Base-by-base conservation (phyloP, 805 yeast genomes). In the Starmerella floricola region DNA sequence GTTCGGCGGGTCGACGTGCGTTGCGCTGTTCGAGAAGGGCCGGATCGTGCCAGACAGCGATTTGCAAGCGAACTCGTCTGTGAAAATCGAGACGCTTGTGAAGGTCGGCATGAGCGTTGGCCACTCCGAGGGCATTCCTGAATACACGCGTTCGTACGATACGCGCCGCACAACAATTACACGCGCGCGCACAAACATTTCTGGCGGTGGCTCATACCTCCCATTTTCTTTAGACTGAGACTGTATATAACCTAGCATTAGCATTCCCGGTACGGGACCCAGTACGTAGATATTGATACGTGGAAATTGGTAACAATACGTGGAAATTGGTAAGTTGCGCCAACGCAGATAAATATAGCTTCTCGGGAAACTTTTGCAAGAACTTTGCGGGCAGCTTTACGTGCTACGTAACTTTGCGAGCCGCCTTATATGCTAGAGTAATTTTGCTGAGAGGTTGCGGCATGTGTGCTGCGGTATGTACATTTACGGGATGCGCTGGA, bases 71-170 rank as follows among this genome's bases (percentile, higher is more conserved):
- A 91, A 87, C 57, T 81, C 95, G 0, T 29, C 31, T 4, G 29
- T 40, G 16, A 69, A 78, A 17, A 68, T 84, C 13, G 98, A 88
- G 58, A 87, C 97, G 0, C 66, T 87, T 43, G 78, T 87, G 1
- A 65, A 81, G 40, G 94, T 87, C 1, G 97, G 97, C 0, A 88
- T 84, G 80, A 80, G 94, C 31, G 72, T 88, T 30, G 97, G 95
- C 0, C 95, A 87, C 59, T 38, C 53, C 1, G 46, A 46, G 3
- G 48, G 36, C 31, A 31, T 44, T 8, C 52, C 56, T n/a, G 55
- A 54, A 38, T 54, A 42, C 36, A 35, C 29, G 11, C 44, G 58
- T 11, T 33, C 40, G 17, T 53, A 51, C 44, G 58, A 54, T 29
- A 54, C 58, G 18, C 53, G 58, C 10, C 32, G 35, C 19, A 32